Conservation (phyloP, 2,329 filamentous ascomycete genomes). For the Meredithiella fracta region DNA sequence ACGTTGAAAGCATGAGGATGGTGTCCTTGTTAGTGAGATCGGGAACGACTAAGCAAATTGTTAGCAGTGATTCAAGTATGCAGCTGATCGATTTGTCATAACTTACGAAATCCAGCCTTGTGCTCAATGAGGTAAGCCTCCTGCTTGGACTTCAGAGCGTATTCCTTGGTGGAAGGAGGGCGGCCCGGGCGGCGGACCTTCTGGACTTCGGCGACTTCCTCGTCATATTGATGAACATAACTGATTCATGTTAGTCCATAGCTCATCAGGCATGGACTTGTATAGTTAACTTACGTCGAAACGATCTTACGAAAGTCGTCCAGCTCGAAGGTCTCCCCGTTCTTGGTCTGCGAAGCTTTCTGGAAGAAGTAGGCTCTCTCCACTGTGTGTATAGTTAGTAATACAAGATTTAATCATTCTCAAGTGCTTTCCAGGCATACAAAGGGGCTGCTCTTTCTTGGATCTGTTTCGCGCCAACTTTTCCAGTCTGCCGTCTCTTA, state of each 20-base stretch:
- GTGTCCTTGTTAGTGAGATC: conserved; percentile 56
- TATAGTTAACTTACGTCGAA: conserved; percentile 32
- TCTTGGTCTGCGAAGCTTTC: conserved; percentile 29
- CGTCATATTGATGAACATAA: conserved; percentile 52
- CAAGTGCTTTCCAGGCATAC: conserved; percentile 32
- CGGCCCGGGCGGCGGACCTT: conserved; percentile 60
- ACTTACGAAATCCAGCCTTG: conserved; percentile 62
- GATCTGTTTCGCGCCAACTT: conserved; percentile 52
- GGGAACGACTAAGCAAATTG: conserved; percentile 44
- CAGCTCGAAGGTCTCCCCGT: conserved; percentile 31
- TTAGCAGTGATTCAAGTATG: not conserved
- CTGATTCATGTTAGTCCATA: conserved; percentile 22
- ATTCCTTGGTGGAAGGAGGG: conserved; percentile 61
- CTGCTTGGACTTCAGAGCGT: conserved; percentile 56
- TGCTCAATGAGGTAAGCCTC: conserved; percentile 62
- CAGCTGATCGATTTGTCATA: not conserved
- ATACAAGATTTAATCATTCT: not conserved
- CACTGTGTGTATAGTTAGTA: conserved; percentile 16
- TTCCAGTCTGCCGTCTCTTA: conserved; percentile 67
- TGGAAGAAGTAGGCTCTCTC: conserved; percentile 48
- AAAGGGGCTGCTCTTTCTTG: conserved; percentile 57
- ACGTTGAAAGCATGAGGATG: conserved; percentile 47
- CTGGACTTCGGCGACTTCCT: conserved; percentile 50
- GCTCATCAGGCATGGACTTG: conserved; percentile 14
- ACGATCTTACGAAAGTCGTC: conserved; percentile 45